Evolutionary conservation across 805 yeast species (phyloP).

Genomic region (Alloascoidea africana): DNA sequence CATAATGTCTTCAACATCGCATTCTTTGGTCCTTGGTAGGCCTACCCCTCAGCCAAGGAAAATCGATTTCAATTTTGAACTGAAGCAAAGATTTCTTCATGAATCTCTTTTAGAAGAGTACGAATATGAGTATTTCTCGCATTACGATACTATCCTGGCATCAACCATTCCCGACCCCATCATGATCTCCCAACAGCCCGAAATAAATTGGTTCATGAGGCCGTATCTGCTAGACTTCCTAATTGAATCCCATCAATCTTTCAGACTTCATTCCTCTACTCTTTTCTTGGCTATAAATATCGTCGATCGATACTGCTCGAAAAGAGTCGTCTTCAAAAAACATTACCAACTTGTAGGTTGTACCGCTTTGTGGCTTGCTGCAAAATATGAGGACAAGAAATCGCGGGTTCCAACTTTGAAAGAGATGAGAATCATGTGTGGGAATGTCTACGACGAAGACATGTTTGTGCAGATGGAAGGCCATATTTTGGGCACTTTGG

Average conservation of each 20-base stretch:
- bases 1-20: too few species aligned
- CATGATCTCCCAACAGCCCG: constrained; percentile 80
- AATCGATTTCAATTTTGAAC: constrained; percentile 1
- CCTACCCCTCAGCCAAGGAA: not conserved
- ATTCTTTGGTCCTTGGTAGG: too few species aligned
- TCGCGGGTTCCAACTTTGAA: constrained; percentile 59
- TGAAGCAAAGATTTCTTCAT: constrained; percentile 1
- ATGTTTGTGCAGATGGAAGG: constrained; percentile 65
- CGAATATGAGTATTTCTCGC: constrained; percentile 1
- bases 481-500: constrained; percentile 55
- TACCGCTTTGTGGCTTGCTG: constrained; percentile 85
- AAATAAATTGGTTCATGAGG: constrained; percentile 59
- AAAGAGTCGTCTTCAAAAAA: constrained; percentile 67
- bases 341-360: constrained; percentile 87
- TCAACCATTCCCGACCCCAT: constrained; percentile 30
- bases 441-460: constrained; percentile 41
- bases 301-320: constrained; percentile 85
- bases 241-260: constrained; percentile 45
- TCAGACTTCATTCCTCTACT: constrained; percentile 49
- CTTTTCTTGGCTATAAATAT: constrained; percentile 56
- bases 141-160: not conserved
- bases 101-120: constrained; percentile 1
- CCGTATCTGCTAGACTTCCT: constrained; percentile 66
- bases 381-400: constrained; percentile 69
- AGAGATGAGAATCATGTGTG: constrained; percentile 62